Evolutionary conservation across 75 land plant genomes (phyloP).

Genomic region (Pinus taeda): DNA sequence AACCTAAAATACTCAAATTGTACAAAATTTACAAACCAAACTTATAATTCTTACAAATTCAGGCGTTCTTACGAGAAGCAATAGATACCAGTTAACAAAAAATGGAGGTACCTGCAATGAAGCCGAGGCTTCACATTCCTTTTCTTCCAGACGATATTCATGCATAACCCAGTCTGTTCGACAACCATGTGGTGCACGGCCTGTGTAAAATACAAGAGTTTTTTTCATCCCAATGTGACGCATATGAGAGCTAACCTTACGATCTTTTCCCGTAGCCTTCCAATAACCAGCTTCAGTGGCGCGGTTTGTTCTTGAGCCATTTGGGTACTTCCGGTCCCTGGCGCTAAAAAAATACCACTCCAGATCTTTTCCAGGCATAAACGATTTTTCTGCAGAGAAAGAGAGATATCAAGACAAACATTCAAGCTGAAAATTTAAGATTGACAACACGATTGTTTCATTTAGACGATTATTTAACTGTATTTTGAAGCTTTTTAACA

Average conservation of each 20-base stretch:
- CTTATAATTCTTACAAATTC: no score
- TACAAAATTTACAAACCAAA: no score
- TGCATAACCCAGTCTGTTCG: constrained; percentile 19
- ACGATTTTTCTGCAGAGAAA: no score
- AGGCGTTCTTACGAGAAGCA: no score
- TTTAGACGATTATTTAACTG: no score
- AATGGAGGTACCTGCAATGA: no score
- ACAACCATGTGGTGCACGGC: constrained; percentile 13
- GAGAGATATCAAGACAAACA: no score
- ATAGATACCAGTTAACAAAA: no score
- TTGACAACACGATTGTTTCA: no score
- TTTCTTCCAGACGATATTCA: constrained; percentile 8
- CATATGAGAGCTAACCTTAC: background rate
- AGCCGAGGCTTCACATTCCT: constrained; percentile 7
- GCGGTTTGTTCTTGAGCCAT: constrained; percentile 13
- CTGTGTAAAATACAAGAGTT: constrained; percentile 20
- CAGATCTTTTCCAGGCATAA: background rate
- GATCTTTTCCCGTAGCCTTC: constrained; percentile 15
- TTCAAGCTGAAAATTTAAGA: no score
- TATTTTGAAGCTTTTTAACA: no score
- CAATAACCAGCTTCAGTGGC: constrained; percentile 7
- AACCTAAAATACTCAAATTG: no score
- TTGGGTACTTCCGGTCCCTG: constrained; percentile 7
- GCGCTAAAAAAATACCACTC: constrained; percentile 16
- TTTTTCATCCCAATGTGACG: constrained; percentile 8